A percentile compares a stretch with the other conserved stretches of the same genome.
phyloP scores from a whole-genome alignment of 225 moss, liverwort and hornwort genomes.

The Pleurozium schreberi region DNA sequence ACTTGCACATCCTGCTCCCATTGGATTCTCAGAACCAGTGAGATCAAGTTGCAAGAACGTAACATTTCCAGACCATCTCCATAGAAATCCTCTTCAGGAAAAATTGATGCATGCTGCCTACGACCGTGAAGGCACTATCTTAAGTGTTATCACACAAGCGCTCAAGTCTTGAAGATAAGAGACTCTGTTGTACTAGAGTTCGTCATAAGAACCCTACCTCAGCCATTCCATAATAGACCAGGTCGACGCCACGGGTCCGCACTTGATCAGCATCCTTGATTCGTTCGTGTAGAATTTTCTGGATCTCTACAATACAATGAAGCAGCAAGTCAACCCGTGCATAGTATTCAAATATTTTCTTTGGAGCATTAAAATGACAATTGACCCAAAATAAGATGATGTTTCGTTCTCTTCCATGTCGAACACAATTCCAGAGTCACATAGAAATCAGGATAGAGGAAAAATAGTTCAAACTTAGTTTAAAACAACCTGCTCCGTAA shows the following conservation, averaged over 20 bases:
- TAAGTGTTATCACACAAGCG: not conserved
- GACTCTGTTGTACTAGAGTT: not conserved
- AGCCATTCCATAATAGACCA: constrained; percentile 33
- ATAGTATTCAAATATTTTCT: not conserved
- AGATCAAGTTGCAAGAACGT: not conserved
- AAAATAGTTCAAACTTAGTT: not conserved
- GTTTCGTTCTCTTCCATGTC: not conserved
- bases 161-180: not conserved
- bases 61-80: not conserved
- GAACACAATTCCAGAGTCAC: not conserved
- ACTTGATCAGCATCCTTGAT: constrained; percentile 32
- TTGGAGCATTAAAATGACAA: not conserved
- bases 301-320: constrained; percentile 14
- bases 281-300: constrained; percentile 14
- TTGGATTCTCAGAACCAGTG: not conserved
- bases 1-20: constrained; percentile 40
- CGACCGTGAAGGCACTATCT: not conserved
- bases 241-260: constrained; percentile 15
- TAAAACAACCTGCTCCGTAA: not conserved
- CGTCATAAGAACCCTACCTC: constrained; percentile 16
- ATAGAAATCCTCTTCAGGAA: not conserved
- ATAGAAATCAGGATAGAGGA: not conserved
- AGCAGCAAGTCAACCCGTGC: not conserved
- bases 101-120: not conserved
- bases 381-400: not conserved